Evolutionary conservation across 331 rosid species (phyloP), one percentile per base, ranked within the genome.

Genomic region (Telfairia occidentalis): DNA sequence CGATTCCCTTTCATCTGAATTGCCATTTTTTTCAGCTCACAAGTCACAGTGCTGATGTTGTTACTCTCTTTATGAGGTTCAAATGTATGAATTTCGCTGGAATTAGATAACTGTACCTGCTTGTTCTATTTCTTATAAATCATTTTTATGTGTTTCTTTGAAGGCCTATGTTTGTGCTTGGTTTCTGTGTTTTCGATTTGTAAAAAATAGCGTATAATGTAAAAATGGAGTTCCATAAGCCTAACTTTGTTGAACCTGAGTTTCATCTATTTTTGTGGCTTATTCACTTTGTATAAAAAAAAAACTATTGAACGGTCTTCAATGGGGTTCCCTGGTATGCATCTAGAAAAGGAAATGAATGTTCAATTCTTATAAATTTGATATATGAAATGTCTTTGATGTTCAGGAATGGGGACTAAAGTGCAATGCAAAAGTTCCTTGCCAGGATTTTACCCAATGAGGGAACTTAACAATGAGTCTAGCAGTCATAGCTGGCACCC

Each of bases 381-480:
- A 71, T 71, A 9, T 26, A 15, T 50, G 15, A 69, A 69, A 24
- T 46, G 34, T 37, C 35, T 73, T 34, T 54, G 35, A 32, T 54
- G 43, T 73, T 34, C 66, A 83, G 84, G 84, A 80, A 84, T 84
- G 90, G 90, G 86, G 81, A 82, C 88, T 40, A 66, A 86, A 82
- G 82, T 84, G 52, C 82, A 82, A 72, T 78, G 78, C 28, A 80
- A 81, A 78, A 84, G 82, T 81, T 78, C 79, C 73, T 49, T 84
- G 37, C 85, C 83, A 42, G 85, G 85, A 76, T 84, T 76, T 64
- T 74, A 78, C 57, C 75, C 88, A 50, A n/a, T 74, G 77, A 79
- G 64, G 59, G 86, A 78, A 74, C 74, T 84, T 28, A 78, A 50
- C 38, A 60, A 65, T 50, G 73, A 66, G 42, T 63, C 78, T 38